Evolutionary conservation across 1,284 basidiomycete species (phyloP), one percentile per base, ranked within the genome.

Genomic region (Puccinia polysora): DNA sequence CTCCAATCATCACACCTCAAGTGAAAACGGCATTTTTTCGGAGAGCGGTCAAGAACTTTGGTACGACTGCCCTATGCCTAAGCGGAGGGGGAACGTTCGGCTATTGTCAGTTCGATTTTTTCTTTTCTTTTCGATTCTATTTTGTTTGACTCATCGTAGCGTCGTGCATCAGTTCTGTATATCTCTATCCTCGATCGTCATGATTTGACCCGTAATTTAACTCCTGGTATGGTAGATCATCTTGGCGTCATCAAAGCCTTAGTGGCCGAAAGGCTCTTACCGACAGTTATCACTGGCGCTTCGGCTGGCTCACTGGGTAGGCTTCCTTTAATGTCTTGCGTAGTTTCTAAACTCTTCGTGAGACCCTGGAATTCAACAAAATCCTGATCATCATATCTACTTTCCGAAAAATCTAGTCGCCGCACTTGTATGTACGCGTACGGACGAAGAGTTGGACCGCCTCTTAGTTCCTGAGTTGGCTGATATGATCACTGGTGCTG

Each of bases 11-110:
- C 6, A 86, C 89, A 0, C 82, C 86, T 8, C 90, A 96, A 74
- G 91, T 96, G 81, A 98, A 97, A 83, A 86, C 87, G 75, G 84
- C 86, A 4, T 97, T 99, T 80, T 98, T 96, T 83, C 89, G 90
- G 79, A 87, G 85, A 73, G 86, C 89, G 52, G 91, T 91, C 78
- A 89, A 83, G 73, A 96, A 97, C 80, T 85, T 96, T 28, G 95
- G 95, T 75, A 84, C 85, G n/a, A 86, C 89, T 60, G 96, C 95
- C 0, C 82, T 98, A 4, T 97, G 95, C 80, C 84, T 98, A 5
- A 93, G 90, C 14, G 95, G 95, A 20, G 95, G 95, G 14, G 95
- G 90, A 2, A 89, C 88, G 0, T 96, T 97, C 78, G 95, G 91
- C 2, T 97, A 96, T 80, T 95, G 62, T 65, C 20, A 55, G 34